Percentiles rank a stretch among this genome's conserved stretches.
Evolutionary conservation across 768 basidiomycete genomes (phyloP).

Genomic region (Calocera cornea): DNA sequence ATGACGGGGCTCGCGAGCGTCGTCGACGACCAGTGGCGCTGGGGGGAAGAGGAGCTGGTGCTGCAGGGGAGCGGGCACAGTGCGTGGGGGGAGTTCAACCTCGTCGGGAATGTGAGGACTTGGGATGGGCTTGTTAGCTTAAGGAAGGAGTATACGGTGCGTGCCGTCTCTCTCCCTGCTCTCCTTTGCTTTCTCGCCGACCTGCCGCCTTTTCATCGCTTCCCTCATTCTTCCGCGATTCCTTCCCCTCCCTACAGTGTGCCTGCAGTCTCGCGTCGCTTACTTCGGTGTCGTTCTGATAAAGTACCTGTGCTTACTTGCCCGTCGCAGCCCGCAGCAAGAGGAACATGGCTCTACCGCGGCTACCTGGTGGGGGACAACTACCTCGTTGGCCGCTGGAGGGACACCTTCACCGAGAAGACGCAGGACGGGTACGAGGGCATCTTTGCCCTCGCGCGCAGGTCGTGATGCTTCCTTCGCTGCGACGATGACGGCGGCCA

Average conservation of each 20-base stretch:
- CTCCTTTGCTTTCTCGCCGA: neutral
- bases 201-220: conserved; percentile 1
- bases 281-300: too few species aligned
- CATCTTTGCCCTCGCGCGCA: conserved; percentile 34
- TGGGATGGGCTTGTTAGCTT: conserved; percentile 70
- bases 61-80: conserved; percentile 78
- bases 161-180: conserved; percentile 14
- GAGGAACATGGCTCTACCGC: conserved; percentile 76
- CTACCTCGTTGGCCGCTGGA: conserved; percentile 71
- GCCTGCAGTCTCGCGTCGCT: too few species aligned
- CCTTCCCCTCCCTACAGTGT: neutral
- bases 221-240: neutral
- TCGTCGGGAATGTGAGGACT: conserved; percentile 66
- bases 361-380: conserved; percentile 62
- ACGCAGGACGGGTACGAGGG: conserved; percentile 68
- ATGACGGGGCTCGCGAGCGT: neutral
- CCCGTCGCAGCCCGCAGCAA: conserved; percentile 10
- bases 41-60: conserved; percentile 43
- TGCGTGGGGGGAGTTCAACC: conserved; percentile 76
- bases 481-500: too few species aligned
- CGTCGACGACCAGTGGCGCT: conserved; percentile 13
- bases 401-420: conserved; percentile 61
- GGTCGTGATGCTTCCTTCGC: neutral
- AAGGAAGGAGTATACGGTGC: conserved; percentile 66
- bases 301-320: neutral